phyloP scores from a whole-genome alignment of 441 rosid species.

The Erodium chrysanthum region DNA sequence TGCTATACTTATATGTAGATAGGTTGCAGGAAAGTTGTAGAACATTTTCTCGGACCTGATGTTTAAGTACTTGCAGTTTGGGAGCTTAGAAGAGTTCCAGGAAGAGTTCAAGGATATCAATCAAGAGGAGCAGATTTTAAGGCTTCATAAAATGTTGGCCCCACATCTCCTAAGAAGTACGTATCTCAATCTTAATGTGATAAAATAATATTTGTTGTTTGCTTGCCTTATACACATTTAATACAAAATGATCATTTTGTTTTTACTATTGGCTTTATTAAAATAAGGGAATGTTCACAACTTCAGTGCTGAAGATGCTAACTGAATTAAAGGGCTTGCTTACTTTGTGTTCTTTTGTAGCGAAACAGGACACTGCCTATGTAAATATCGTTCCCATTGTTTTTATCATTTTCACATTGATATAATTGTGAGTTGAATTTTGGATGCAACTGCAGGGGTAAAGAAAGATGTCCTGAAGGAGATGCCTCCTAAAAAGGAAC shows the following conservation, averaged over 20 bases:
- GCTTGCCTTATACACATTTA: not conserved
- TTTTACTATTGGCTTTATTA: no score
- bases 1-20: not conserved
- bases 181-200: slow-evolving; percentile 19
- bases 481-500: slow-evolving; percentile 97
- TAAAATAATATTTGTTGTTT: slow-evolving; percentile 13
- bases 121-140: slow-evolving; percentile 93
- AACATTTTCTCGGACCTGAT: slow-evolving; percentile 15
- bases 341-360: not conserved
- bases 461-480: slow-evolving; percentile 98
- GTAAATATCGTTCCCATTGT: not conserved
- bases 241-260: no score
- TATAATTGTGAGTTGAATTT: not conserved
- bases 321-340: not conserved
- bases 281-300: no score
- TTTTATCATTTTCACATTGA: not conserved
- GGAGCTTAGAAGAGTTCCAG: slow-evolving; percentile 94
- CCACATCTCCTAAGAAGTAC: slow-evolving; percentile 94
- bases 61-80: slow-evolving; percentile 51
- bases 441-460: slow-evolving; percentile 53
- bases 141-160: slow-evolving; percentile 94
- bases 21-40: not conserved
- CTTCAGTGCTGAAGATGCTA: no score
- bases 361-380: slow-evolving; percentile 6
- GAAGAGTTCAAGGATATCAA: slow-evolving; percentile 95